A percentile compares a stretch with the other conserved stretches of the same genome.
Evolutionary conservation across 2,329 filamentous ascomycete genomes (phyloP).

Genomic region (Paracoccidioides brasiliensis): DNA sequence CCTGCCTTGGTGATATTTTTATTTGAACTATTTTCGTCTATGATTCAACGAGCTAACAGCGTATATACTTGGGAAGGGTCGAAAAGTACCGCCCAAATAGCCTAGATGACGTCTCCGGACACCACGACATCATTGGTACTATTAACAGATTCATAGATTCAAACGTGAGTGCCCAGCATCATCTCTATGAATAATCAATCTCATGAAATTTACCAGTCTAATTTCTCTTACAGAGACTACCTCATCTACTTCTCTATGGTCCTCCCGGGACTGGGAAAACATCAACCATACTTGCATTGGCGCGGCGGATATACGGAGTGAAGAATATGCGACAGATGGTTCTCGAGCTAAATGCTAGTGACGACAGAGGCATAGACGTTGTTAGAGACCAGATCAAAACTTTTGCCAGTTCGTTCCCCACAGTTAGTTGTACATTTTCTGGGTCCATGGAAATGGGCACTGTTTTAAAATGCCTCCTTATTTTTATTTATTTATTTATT

Average conservation of each 20-base stretch:
- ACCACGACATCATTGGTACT: conserved; percentile 92
- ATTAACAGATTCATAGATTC: conserved; percentile 96
- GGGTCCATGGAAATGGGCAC: too few species aligned
- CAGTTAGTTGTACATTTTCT: too few species aligned
- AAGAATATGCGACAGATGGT: conserved; percentile 98
- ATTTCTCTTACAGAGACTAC: conserved; percentile 47
- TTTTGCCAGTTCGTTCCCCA: conserved; percentile 55
- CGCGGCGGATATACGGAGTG: conserved; percentile 78
- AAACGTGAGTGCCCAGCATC: conserved; percentile 44
- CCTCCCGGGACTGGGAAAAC: conserved; percentile 96
- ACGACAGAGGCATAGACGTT: conserved; percentile 95
- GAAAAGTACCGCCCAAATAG: conserved; percentile 91
- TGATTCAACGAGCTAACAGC: conserved; percentile 7
- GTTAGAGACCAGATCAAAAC: conserved; percentile 99
- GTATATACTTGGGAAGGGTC: conserved; percentile 46
- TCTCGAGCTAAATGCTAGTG: conserved; percentile 89
- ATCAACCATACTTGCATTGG: conserved; percentile 86
- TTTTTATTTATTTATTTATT: not conserved
- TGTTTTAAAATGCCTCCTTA: too few species aligned
- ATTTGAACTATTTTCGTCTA: not conserved
- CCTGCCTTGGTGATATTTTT: conserved; percentile 60
- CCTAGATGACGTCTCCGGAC: conserved; percentile 83
- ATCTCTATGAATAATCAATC: not conserved
- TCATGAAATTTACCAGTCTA: not conserved
- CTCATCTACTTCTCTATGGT: conserved; percentile 91